phyloP scores from a whole-genome alignment of 2,329 filamentous ascomycete genomes.

The Trichoderma hamatum region DNA sequence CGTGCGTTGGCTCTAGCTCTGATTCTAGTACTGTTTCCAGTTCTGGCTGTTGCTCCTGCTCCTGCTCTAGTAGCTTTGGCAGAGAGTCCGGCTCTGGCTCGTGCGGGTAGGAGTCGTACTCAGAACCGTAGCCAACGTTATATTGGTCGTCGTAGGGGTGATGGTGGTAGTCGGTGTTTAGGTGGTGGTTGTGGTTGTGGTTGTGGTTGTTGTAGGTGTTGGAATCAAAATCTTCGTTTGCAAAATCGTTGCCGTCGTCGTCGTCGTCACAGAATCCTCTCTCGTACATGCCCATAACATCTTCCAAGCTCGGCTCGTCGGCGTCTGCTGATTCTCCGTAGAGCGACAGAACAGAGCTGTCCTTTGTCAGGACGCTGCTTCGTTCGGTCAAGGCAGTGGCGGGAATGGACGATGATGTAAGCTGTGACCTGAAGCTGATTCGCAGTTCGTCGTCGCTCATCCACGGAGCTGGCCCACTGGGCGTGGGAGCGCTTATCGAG shows the following conservation, averaged over 20 bases:
- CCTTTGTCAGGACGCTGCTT: slow-evolving; percentile 79
- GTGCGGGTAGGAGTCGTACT: slow-evolving; percentile 2
- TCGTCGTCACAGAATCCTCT: slow-evolving; percentile 58
- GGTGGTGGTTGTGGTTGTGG: slow-evolving; percentile 34
- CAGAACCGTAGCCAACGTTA: slow-evolving; percentile 1
- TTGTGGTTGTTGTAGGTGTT: slow-evolving; percentile 42
- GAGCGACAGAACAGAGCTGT: slow-evolving; percentile 72
- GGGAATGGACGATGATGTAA: slow-evolving; percentile 56
- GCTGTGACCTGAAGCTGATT: slow-evolving; percentile 60
- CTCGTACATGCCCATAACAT: slow-evolving; percentile 73
- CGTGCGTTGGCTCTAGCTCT: neutral
- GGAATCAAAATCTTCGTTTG: slow-evolving; percentile 12
- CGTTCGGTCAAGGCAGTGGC: slow-evolving; percentile 74
- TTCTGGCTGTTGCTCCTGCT: neutral
- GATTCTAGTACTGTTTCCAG: neutral
- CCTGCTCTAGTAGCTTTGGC: neutral
- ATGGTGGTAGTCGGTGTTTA: slow-evolving; percentile 9
- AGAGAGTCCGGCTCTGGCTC: neutral
- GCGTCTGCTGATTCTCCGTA: slow-evolving; percentile 33
- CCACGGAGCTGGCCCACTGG: slow-evolving; percentile 48
- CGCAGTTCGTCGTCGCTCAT: slow-evolving; percentile 56
- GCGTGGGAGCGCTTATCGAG: slow-evolving; percentile 42
- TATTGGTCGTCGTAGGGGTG: slow-evolving; percentile 15
- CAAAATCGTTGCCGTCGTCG: slow-evolving; percentile 40
- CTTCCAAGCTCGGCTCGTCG: slow-evolving; percentile 64